Evolutionary conservation across 495 filamentous ascomycete species (phyloP), one percentile per base, ranked within the genome.

Genomic region (Patellaria atrata): DNA sequence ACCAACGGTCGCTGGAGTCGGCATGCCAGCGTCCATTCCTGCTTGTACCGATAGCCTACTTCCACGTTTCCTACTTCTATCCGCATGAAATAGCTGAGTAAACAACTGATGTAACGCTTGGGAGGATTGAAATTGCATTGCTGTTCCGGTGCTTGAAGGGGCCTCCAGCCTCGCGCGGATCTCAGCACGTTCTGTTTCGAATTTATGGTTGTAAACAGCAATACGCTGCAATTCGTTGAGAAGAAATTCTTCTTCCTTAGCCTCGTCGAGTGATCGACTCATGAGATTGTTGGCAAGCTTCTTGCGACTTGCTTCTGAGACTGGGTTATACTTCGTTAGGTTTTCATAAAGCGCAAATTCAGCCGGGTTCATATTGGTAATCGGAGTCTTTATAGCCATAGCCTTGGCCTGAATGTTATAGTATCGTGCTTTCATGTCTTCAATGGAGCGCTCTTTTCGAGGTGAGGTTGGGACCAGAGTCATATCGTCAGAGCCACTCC

Each of bases 141-240:
- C 68, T 80, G 1, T 31, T 43, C 2, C 30, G 5, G 22, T 37
- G 30, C 27, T 49, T 30, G 26, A n/a, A 38, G 33, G 51, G 40
- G 68, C 67, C 40, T 93, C 85, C 8, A 96, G 74, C 37, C 85
- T 73, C 38, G 73, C 69, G 55, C 89, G 89, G n/a, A 96, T 70
- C 50, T 96, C 89, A 44, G 75, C 69, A 27, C 87, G 83, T 47
- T 94, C 84, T 41, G 81, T 73, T 47, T 83, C 76, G 45, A 94
- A 74, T 42, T 66, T 72, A 40, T 87, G 78, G 38, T 87, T 78
- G 38, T 79, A 73, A 41, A 72, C 70, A 23, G 86, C 67, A 42
- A 97, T 94, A 37, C 91, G 76, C 45, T 85, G 84, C 21, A 97
- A 70, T 51, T 97, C 89, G 29, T 79, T 64, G 4, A 97, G 68